These are phyloP conservation scores for Aegilops bicornis DNA, from an alignment of 176 grass and related monocot genomes.

Conservation along the genomic window DNA sequence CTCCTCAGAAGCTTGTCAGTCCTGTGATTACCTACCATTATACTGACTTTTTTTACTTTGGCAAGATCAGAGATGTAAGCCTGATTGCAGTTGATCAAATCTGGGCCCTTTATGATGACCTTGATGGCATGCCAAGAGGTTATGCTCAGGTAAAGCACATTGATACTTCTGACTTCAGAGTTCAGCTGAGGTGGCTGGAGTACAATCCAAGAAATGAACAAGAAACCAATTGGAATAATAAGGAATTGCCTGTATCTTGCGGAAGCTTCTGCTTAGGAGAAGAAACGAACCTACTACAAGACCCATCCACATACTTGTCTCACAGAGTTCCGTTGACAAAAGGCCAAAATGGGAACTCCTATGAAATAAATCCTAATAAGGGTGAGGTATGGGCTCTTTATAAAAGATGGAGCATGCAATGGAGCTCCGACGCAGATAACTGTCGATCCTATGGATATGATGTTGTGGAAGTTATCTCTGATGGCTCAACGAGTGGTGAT, in stretches of 20 bases:
- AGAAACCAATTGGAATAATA: conserved; percentile 54
- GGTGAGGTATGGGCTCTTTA: conserved; percentile 91
- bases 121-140: conserved; percentile 86
- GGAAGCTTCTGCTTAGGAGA: conserved; percentile 60
- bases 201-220: conserved; percentile 31
- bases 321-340: conserved; percentile 59
- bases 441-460: conserved; percentile 69
- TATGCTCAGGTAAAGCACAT: conserved; percentile 70
- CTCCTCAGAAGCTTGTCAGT: conserved; percentile 2
- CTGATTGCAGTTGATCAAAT: conserved; percentile 67
- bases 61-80: conserved; percentile 47
- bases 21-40: background rate
- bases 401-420: conserved; percentile 78
- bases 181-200: conserved; percentile 69
- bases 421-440: conserved; percentile 65
- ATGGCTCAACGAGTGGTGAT: conserved; percentile 39
- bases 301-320: conserved; percentile 57
- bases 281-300: conserved; percentile 19
- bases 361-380: conserved; percentile 68
- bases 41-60: conserved; percentile 83
- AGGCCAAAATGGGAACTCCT: conserved; percentile 55
- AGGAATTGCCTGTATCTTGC: conserved; percentile 72
- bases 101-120: conserved; percentile 81
- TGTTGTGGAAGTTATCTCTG: conserved; percentile 62
- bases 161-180: conserved; percentile 47